These are phyloP conservation scores for Boechera divaricarpa DNA, from an alignment of 345 rosid genomes.

Conservation along the genomic window DNA sequence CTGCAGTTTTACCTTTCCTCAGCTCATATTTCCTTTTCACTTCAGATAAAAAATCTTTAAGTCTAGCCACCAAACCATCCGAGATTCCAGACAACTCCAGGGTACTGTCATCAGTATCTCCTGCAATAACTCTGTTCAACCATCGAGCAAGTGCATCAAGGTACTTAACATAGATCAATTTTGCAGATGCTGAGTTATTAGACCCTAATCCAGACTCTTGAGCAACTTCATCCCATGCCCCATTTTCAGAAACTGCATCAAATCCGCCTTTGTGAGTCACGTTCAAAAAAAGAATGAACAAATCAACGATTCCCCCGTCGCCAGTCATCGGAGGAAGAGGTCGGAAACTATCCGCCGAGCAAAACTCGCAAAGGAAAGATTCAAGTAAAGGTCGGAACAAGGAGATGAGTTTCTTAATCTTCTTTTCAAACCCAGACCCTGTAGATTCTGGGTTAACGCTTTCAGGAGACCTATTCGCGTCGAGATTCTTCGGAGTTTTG, in stretches of 20 bases:
- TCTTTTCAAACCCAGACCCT: constrained; percentile 22
- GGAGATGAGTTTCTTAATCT: constrained; percentile 32
- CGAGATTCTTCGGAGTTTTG: constrained; percentile 36
- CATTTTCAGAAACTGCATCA: constrained; percentile 48
- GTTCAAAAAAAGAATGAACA: constrained; percentile 55
- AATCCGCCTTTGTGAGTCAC: constrained; percentile 63
- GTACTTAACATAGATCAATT: constrained; percentile 59
- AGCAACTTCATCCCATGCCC: constrained; percentile 60
- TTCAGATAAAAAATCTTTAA: constrained; percentile 47
- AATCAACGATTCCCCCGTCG: constrained; percentile 55
- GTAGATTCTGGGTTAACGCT: constrained; percentile 26
- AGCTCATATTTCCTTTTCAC: constrained; percentile 43
- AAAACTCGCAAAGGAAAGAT: constrained; percentile 45
- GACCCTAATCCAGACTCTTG: constrained; percentile 56
- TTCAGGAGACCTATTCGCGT: not conserved
- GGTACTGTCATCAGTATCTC: constrained; percentile 30
- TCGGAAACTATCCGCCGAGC: constrained; percentile 32
- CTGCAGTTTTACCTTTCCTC: constrained; percentile 33
- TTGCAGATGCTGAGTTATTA: constrained; percentile 42
- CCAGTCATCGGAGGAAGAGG: constrained; percentile 64
- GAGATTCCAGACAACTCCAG: constrained; percentile 35
- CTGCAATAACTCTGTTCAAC: constrained; percentile 46
- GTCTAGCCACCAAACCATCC: constrained; percentile 45
- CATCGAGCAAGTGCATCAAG: constrained; percentile 55
- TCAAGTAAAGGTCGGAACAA: constrained; percentile 44